Evolutionary conservation across 2,329 filamentous ascomycete species (phyloP), one percentile per base, ranked within the genome.

Genomic region (Thermomyces lanuginosus): DNA sequence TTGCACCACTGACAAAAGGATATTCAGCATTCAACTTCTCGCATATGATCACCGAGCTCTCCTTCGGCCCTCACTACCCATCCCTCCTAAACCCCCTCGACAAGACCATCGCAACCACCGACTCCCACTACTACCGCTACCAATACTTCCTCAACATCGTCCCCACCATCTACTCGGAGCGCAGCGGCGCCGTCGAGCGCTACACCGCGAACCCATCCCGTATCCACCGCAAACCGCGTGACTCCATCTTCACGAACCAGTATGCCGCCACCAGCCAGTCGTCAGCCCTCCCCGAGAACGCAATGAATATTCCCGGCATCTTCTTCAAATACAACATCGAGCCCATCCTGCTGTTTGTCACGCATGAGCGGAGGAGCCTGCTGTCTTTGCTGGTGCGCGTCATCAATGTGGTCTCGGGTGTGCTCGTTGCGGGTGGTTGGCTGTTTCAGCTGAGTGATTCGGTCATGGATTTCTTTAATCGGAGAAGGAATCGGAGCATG

Each of bases 311-410:
- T 1, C 89, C 89, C 0, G 89, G 89, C 16, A 72, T 98, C 35
- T 98, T 95, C 51, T 80, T 98, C 67, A 98, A 95, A 60, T 98
- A 92, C 58, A 86, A 95, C 50, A 93, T 98, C 42, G 89, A 98
- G 62, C 89, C 89, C 1, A 84, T 98, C 42, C 60, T 89, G 50
- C 63, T 98, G 28, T 75, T 77, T 15, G 76, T 98, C 21, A 76
- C 76, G 35, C 86, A 95, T 58, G 72, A 73, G 44, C 72, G 83
- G 45, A 74, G 76, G 31, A 66, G 78, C 22, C 61, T 92, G 32
- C 55, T 92, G 37, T 63, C 67, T 13, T 70, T 98, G 41, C 34
- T 84, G 22, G 66, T 95, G 38, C 73, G 86, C 48, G 56, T 93
- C 26, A 75, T 95, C 38, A 98, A 98, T 53, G 77, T 95, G 10